phyloP scores from a whole-genome alignment of 192 early-diverging fungal species.

The Dispira simplex region DNA sequence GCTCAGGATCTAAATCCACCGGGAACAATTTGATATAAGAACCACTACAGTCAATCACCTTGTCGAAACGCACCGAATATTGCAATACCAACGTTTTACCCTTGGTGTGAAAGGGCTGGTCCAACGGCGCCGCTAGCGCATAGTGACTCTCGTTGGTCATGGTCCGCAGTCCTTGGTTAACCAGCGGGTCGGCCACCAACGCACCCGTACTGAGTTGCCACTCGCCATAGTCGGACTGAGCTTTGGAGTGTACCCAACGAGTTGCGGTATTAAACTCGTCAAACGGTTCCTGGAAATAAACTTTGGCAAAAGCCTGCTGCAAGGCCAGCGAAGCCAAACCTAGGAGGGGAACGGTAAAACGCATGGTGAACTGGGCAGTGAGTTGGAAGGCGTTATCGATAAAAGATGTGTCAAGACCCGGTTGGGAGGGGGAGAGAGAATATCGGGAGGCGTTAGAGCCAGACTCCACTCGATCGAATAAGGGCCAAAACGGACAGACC shows the following conservation, averaged over 20 bases:
- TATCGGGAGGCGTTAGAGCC: not conserved
- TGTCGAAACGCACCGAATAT: conserved; percentile 76
- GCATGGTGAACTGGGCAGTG: no score
- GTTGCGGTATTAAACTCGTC: conserved; percentile 30
- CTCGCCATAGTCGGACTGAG: conserved; percentile 53
- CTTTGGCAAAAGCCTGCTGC: no score
- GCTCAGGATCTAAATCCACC: conserved; percentile 37
- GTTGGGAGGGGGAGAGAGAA: not conserved
- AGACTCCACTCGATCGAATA: not conserved
- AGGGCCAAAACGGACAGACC: not conserved
- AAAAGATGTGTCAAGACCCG: not conserved
- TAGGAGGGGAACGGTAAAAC: no score
- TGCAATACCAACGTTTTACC: conserved; percentile 66
- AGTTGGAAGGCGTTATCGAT: not conserved
- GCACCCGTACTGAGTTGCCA: conserved; percentile 57
- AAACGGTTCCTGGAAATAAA: conserved; percentile 49
- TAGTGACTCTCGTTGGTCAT: conserved; percentile 77
- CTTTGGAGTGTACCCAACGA: conserved; percentile 54
- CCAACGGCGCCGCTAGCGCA: conserved; percentile 67
- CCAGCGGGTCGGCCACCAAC: conserved; percentile 54
- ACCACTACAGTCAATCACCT: conserved; percentile 63
- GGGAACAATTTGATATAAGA: conserved; percentile 84
- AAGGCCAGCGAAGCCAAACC: no score
- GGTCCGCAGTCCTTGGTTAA: conserved; percentile 48
- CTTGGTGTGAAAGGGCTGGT: conserved; percentile 49